Percentiles rank a stretch among this genome's conserved stretches.
Evolutionary conservation across 805 yeast species (phyloP).

Genomic region (Saccharomyces paradoxus): DNA sequence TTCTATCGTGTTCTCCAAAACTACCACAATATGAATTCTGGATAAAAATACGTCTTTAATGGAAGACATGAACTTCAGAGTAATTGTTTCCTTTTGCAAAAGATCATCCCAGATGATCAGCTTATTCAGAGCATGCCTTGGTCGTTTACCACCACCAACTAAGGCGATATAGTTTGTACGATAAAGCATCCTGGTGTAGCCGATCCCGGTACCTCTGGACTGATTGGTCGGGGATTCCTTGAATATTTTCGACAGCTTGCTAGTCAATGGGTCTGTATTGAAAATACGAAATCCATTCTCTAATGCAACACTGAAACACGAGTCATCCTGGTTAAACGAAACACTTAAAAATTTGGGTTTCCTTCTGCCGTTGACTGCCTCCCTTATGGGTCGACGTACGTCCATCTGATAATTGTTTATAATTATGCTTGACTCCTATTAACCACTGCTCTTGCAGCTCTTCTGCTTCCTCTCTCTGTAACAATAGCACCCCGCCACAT

Average conservation of each 20-base stretch:
- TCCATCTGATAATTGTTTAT: conserved; percentile 7
- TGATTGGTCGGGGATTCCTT: conserved; percentile 39
- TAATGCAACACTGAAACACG: conserved; percentile 79
- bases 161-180: conserved; percentile 85
- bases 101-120: conserved; percentile 89
- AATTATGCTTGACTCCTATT: not conserved
- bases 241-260: conserved; percentile 19
- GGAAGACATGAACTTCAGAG: conserved; percentile 68
- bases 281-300: conserved; percentile 78
- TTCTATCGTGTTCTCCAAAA: conserved; percentile 55
- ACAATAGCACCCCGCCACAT: not conserved
- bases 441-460: not conserved
- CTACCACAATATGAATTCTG: conserved; percentile 66
- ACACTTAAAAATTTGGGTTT: conserved; percentile 43
- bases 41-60: conserved; percentile 69
- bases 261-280: conserved; percentile 70
- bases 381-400: conserved; percentile 12
- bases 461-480: not conserved
- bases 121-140: conserved; percentile 70
- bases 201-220: conserved; percentile 61
- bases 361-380: conserved; percentile 2
- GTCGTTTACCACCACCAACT: conserved; percentile 82
- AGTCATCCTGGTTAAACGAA: conserved; percentile 80
- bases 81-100: conserved; percentile 62
- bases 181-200: conserved; percentile 71